Conservation (phyloP, 1,284 basidiomycete genomes). For the Sporisorium exsertum region DNA sequence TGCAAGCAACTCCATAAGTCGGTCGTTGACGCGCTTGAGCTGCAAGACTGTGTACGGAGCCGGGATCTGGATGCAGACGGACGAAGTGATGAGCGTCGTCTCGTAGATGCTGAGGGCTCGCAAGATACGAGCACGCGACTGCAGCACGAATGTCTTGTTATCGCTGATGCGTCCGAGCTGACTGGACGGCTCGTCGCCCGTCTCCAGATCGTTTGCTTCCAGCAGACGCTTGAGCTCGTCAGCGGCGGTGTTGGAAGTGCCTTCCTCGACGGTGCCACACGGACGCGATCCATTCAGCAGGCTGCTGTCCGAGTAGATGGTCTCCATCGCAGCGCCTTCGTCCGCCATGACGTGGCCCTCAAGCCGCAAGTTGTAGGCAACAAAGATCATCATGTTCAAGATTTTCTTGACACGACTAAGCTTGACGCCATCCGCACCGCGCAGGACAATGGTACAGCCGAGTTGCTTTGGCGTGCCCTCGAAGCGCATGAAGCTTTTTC, state of each 20-base stretch:
- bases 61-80: constrained; percentile 55
- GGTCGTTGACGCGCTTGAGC: constrained; percentile 54
- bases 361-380: constrained; percentile 88
- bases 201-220: constrained; percentile 12
- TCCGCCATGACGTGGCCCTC: constrained; percentile 96
- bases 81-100: constrained; percentile 57
- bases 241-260: constrained; percentile 26
- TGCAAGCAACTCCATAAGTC: constrained; percentile 49
- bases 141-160: constrained; percentile 34
- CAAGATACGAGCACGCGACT: constrained; percentile 38
- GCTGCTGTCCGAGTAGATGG: constrained; percentile 47
- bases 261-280: constrained; percentile 30
- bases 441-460: constrained; percentile 91
- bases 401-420: constrained; percentile 90
- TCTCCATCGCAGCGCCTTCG: constrained; percentile 71
- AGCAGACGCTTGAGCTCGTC: constrained; percentile 35
- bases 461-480: constrained; percentile 86
- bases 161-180: constrained; percentile 30
- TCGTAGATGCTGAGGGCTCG: constrained; percentile 54
- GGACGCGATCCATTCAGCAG: constrained; percentile 37
- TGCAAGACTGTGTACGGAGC: constrained; percentile 53
- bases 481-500: constrained; percentile 97
- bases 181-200: constrained; percentile 17
- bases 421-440: constrained; percentile 85
- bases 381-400: constrained; percentile 88